Conservation (phyloP, 2,329 filamentous ascomycete species). For the Grosmannia clavigera region DNA sequence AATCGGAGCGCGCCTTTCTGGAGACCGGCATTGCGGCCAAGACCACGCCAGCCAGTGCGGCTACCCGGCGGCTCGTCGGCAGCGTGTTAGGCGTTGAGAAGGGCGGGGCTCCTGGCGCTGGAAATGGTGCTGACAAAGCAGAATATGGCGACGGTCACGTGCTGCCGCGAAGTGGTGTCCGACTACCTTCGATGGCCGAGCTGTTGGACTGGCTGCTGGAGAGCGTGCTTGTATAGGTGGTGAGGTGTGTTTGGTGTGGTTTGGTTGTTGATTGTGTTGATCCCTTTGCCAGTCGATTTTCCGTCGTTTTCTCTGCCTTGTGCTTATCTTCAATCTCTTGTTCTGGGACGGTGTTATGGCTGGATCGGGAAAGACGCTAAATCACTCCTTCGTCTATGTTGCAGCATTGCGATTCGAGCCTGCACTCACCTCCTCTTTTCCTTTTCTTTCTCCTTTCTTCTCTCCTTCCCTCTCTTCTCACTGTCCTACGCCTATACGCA, state of each 20-base stretch:
- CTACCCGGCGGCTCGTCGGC: background rate
- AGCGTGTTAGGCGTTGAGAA: constrained; percentile 2
- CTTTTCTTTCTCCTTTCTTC: background rate
- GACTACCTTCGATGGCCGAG: constrained; percentile 27
- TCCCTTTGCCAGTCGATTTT: no score
- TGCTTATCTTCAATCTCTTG: no score
- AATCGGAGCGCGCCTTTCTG: constrained; percentile 42
- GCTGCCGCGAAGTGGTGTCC: constrained; percentile 8
- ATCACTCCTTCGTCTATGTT: background rate
- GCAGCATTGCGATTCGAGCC: no score
- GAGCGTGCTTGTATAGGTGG: constrained; percentile 25
- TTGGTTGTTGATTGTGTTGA: no score
- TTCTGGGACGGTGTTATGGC: no score
- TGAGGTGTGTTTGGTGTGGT: background rate
- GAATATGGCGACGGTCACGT: constrained; percentile 8
- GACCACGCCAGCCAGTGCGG: background rate
- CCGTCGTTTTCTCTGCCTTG: no score
- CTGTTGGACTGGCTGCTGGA: constrained; percentile 34
- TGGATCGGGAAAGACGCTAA: no score
- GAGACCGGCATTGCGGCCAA: constrained; percentile 35
- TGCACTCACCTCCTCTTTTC: background rate
- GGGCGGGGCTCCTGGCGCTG: background rate
- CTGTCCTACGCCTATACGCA: background rate
- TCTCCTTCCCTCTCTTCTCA: background rate
- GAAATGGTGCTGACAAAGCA: background rate